These are phyloP conservation scores for Bryopsis sp. DNA, from an alignment of 139 green algal species.

Conservation along the genomic window DNA sequence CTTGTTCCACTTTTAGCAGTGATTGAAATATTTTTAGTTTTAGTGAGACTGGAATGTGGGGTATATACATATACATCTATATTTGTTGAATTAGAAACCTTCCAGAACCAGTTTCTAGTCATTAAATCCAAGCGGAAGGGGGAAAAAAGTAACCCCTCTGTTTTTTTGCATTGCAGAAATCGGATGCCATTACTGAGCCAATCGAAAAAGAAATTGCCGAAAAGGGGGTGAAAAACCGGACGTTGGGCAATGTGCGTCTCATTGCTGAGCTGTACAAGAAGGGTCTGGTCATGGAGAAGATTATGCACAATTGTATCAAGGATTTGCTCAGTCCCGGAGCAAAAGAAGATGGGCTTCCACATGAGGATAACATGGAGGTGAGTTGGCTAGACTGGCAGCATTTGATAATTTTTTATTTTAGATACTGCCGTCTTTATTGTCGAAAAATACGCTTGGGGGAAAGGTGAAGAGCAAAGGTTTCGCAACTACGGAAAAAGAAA, in stretches of 20 bases:
- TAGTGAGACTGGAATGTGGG: too few species aligned
- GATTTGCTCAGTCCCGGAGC: slow-evolving; percentile 51
- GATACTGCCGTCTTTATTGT: too few species aligned
- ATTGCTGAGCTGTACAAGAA: slow-evolving; percentile 96
- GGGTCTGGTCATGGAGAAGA: slow-evolving; percentile 81
- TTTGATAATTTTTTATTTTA: too few species aligned
- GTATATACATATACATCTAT: too few species aligned
- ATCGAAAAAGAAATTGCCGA: slow-evolving; percentile 49
- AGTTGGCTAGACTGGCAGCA: too few species aligned
- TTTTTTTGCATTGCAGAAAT: slow-evolving; percentile 28
- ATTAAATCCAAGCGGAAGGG: too few species aligned
- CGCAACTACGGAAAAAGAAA: too few species aligned
- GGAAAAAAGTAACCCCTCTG: background rate
- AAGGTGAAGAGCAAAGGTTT: background rate
- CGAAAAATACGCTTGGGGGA: background rate
- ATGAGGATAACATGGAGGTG: slow-evolving; percentile 87
- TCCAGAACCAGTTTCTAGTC: too few species aligned
- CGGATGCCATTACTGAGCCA: slow-evolving; percentile 25
- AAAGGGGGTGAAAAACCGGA: slow-evolving; percentile 68
- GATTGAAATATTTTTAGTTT: too few species aligned
- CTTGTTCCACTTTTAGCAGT: too few species aligned
- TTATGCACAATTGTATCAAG: slow-evolving; percentile 84
- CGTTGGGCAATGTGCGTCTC: slow-evolving; percentile 90
- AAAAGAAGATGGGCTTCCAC: slow-evolving; percentile 33
- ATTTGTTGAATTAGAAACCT: too few species aligned